Conservation (phyloP, 2,329 filamentous ascomycete species). For the Fusarium nanum region DNA sequence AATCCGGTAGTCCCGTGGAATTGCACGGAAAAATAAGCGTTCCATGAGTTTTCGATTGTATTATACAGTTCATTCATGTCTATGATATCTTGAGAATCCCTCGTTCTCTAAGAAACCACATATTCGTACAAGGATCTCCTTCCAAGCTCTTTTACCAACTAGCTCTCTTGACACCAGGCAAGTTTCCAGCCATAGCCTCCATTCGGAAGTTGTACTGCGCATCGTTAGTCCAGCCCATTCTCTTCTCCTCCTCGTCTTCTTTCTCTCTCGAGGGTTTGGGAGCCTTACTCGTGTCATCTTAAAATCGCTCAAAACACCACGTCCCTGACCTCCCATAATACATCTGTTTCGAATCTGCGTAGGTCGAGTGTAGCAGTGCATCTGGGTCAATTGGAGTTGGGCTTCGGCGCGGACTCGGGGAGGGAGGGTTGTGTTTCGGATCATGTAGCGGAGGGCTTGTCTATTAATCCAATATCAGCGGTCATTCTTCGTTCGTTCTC, state of each 20-base stretch:
- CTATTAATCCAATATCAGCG: constrained; percentile 57
- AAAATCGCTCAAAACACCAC: constrained; percentile 93
- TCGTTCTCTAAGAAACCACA: background rate
- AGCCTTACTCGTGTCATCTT: constrained; percentile 85
- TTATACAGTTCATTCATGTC: constrained; percentile 44
- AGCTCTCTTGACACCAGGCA: constrained; percentile 95
- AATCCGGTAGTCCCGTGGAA: too few species aligned
- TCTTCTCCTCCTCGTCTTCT: background rate
- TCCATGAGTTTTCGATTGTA: constrained; percentile 32
- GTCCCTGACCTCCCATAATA: constrained; percentile 87
- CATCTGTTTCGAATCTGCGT: constrained; percentile 96
- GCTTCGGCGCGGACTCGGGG: constrained; percentile 87
- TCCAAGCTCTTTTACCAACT: constrained; percentile 77
- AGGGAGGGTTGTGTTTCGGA: constrained; percentile 90
- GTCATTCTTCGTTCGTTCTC: background rate
- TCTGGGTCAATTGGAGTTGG: constrained; percentile 90
- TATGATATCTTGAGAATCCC: constrained; percentile 6
- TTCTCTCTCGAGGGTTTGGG: background rate
- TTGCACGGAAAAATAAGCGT: background rate
- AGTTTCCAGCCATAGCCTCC: constrained; percentile 83
- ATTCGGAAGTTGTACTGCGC: constrained; percentile 89
- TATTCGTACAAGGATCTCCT: constrained; percentile 41
- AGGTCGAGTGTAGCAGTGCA: constrained; percentile 94
- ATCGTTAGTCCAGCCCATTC: constrained; percentile 42
- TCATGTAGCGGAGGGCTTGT: constrained; percentile 92